Evolutionary conservation across 495 filamentous ascomycete genomes (phyloP), one percentile per base, ranked within the genome.

Genomic region (Xylaria curta): DNA sequence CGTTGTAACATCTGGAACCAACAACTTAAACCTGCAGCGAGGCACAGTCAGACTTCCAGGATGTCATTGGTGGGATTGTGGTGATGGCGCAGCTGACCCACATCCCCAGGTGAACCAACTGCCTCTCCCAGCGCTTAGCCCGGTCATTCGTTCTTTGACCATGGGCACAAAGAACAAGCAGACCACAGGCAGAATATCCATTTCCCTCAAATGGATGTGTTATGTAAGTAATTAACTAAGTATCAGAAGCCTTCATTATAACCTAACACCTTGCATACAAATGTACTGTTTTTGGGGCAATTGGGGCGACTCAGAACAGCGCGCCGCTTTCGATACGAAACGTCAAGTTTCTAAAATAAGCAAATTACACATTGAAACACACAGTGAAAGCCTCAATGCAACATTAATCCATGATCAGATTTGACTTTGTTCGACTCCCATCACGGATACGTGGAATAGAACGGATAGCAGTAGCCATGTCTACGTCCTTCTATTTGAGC

Each of bases 1-100:
- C 61, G 15, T 33, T 21, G 61, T 64, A 64, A 26, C 42, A 64
- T n/a, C 21, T 47, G 46, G 17, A 64, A 64, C 61, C 61, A 64
- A 64, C 61, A 64, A 44, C 61, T 19, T 64, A 47, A 44, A 56
- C 24, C 5, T 47, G 26, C 38, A 31, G 40, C 19, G 42, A n/a
- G 61, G 40, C 61, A 44, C n/a, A 64, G 61, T 64, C 61, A 31
- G 40, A 17, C 10, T 24, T 47, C 40, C 26, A 4, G 24, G 21
- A 31, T 64, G 12, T 24, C 33, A 64, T 64, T 64, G 61, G 61
- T 47, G 36, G 2, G 26, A 47, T 42, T 12, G 10, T 15, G 26
- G 24, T 64, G 40, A 26, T 47, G 61, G 42, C 60, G 38, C 21
- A 47, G 33, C n/a, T 17, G 61, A 47, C 61, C 61, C 61, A 64